These are phyloP conservation scores for Aspergillus flavus DNA, from an alignment of 2,329 filamentous ascomycete species.

Conservation along the genomic window DNA sequence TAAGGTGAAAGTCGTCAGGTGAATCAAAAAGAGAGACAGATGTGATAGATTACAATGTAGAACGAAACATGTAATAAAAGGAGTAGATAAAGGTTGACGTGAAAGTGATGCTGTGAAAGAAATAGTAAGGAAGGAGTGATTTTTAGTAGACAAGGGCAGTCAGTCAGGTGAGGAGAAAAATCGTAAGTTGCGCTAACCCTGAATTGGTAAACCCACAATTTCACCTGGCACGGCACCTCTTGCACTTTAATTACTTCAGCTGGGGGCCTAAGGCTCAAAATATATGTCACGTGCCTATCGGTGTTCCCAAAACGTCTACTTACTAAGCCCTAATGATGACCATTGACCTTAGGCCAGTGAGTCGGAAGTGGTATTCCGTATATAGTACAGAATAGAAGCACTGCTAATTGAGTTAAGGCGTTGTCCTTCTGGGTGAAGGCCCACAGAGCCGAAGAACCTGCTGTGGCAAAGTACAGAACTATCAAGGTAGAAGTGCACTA, in stretches of 20 bases:
- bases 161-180: slow-evolving; percentile 27
- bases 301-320: not conserved
- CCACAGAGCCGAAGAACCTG: not conserved
- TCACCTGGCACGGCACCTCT: not conserved
- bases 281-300: slow-evolving; percentile 6
- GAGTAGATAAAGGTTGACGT: not conserved
- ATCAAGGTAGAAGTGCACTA: not conserved
- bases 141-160: slow-evolving; percentile 12
- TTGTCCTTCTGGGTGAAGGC: not conserved
- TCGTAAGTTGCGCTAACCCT: slow-evolving; percentile 14
- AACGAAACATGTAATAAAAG: slow-evolving; percentile 17
- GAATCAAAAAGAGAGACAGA: slow-evolving; percentile 6
- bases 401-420: not conserved
- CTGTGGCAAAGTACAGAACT: not conserved
- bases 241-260: not conserved
- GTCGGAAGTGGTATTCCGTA: slow-evolving; percentile 11
- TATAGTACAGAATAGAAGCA: not conserved
- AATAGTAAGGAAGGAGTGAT: not conserved
- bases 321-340: not conserved
- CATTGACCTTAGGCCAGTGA: slow-evolving; percentile 10
- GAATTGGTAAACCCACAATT: slow-evolving; percentile 5
- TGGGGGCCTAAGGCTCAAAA: not conserved
- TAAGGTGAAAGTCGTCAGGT: slow-evolving; percentile 29
- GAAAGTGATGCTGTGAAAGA: slow-evolving; percentile 4
- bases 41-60: slow-evolving; percentile 7